Base-by-base conservation (phyloP, 2,329 filamentous ascomycete genomes). In the Mollisia scopiformis region DNA sequence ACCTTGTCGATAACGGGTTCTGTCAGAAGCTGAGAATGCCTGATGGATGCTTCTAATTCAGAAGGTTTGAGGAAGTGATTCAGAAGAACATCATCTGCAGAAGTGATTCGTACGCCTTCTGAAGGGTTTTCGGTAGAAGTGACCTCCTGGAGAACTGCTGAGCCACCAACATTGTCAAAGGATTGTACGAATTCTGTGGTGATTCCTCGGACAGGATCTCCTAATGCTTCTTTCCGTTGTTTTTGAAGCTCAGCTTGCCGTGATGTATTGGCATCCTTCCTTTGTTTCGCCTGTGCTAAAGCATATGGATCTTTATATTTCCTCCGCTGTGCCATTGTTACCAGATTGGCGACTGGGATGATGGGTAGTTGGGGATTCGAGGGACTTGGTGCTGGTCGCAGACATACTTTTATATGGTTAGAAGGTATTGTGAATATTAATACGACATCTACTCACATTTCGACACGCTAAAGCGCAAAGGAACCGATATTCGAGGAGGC, bases 181-280 rank as follows among this genome's bases (percentile, higher is more conserved):
- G 92, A 93, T 77, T 92, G 84, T 70, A 97, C 79, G 73, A 97
- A 97, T 30, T 93, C 85, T 16, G 95, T 97, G 37, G 84, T 77
- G 62, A 88, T 82, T 72, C 94, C 95, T 69, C 88, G 84, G 65
- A 99, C 81, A 1, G 93, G 91, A 75, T 96, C 86, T 54, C 94
- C 94, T 66, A 89, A 81, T 49, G 82, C 82, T 50, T 82, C 82
- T 61, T 85, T 81, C 61, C 91, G 87, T 72, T 88, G 80, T 65
- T 85, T 79, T 62, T 86, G 76, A 58, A 98, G 83, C 64, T 87
- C 86, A 64, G 85, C 82, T 71, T 89, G 92, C 55, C 92, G 87
- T 71, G 89, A 85, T 49, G 94, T 75, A 73, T 97, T 96, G 67
- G 90, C 91, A 11, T 89, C 87, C 76, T 94, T 96, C 64, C 92